These are phyloP conservation scores for Olyra latifolia DNA, from an alignment of 176 grass and related monocot species.

Conservation along the genomic window DNA sequence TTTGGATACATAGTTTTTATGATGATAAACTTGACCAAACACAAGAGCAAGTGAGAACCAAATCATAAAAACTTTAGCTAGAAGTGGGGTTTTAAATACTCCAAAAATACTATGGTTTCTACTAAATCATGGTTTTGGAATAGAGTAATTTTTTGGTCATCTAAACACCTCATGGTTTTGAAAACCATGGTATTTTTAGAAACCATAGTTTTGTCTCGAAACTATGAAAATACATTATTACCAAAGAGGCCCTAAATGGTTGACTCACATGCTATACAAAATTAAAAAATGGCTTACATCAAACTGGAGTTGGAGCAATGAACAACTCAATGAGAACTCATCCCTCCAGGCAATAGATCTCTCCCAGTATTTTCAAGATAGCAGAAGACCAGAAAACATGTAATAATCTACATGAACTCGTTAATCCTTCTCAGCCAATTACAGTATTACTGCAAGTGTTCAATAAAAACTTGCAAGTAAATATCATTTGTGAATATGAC, in stretches of 20 bases:
- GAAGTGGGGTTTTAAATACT: too few relatives aligned
- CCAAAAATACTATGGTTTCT: too few relatives aligned
- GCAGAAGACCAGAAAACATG: conserved; percentile 27
- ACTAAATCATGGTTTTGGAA: too few relatives aligned
- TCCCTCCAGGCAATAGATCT: conserved; percentile 44
- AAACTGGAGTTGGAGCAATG: conserved; percentile 48
- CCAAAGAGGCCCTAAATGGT: not conserved
- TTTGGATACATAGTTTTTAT: too few relatives aligned
- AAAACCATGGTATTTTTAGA: too few relatives aligned
- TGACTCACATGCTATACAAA: conserved; percentile 45
- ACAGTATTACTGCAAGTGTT: conserved; percentile 91
- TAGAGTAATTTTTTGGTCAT: too few relatives aligned
- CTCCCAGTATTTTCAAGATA: conserved; percentile 44
- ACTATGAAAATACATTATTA: too few relatives aligned
- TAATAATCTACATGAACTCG: conserved; percentile 36
- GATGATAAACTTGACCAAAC: too few relatives aligned
- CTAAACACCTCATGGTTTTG: too few relatives aligned
- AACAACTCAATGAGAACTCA: conserved; percentile 43
- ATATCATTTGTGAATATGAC: conserved; percentile 66
- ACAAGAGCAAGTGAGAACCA: too few relatives aligned
- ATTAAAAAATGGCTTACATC: conserved; percentile 51
- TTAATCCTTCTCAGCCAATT: conserved; percentile 62
- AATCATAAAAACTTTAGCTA: too few relatives aligned
- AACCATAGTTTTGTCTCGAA: too few relatives aligned
- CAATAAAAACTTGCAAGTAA: conserved; percentile 89